A percentile compares a stretch with the other conserved stretches of the same genome.
phyloP scores from a whole-genome alignment of 805 yeast species.

The Komagataella mondaviorum region DNA sequence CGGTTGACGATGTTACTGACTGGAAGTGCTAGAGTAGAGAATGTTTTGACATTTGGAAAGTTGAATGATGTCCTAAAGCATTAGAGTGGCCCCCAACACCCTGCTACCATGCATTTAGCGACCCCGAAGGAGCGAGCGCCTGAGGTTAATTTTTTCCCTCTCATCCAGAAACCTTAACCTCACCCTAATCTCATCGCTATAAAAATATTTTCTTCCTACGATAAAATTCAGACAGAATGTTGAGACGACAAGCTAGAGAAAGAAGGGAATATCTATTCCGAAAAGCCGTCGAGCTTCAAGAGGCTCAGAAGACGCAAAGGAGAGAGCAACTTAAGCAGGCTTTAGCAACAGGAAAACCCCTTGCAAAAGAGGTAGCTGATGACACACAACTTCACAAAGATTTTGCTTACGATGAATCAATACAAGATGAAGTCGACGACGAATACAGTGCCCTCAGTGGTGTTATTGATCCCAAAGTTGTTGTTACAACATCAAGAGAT shows the following conservation, averaged over 20 bases:
- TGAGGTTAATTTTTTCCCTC: too few species aligned
- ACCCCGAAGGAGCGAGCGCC: background rate
- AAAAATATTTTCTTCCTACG: background rate
- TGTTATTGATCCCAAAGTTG: constrained; percentile 75
- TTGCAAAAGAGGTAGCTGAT: constrained; percentile 83
- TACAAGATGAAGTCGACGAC: constrained; percentile 64
- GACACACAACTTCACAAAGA: constrained; percentile 73
- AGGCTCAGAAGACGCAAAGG: constrained; percentile 72
- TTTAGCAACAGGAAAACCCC: constrained; percentile 79
- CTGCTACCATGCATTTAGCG: background rate
- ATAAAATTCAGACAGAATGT: constrained; percentile 22
- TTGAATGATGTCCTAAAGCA: constrained; percentile 58
- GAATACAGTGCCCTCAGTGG: constrained; percentile 87
- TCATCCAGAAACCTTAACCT: too few species aligned
- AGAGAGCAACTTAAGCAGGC: constrained; percentile 80
- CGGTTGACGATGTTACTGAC: constrained; percentile 71
- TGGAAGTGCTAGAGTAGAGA: constrained; percentile 52
- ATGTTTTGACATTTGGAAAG: constrained; percentile 64
- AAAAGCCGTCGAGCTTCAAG: constrained; percentile 83
- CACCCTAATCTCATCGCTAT: background rate
- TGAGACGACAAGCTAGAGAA: constrained; percentile 92
- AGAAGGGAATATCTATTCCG: constrained; percentile 87
- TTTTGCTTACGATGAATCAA: constrained; percentile 76
- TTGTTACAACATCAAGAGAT: constrained; percentile 88
- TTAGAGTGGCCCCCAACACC: constrained; percentile 16